A percentile compares a stretch with the other conserved stretches of the same genome.
phyloP scores from a whole-genome alignment of 2,329 filamentous ascomycete genomes.

The Juglanconis juglandina region DNA sequence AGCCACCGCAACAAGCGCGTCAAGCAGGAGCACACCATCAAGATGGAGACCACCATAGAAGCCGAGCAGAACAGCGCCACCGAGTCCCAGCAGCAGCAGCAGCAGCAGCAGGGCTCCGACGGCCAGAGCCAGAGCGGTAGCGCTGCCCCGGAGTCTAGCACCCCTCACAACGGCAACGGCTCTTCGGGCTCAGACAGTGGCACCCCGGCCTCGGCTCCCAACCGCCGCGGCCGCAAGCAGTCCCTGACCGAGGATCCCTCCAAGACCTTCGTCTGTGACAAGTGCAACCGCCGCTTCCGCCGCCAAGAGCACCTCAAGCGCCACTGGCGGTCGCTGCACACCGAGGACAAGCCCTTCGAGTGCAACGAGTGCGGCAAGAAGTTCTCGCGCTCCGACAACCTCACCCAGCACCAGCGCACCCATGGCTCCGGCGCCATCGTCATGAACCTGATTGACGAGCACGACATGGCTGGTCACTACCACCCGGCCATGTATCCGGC shows the following conservation, averaged over 20 bases:
- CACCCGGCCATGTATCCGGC: conserved; percentile 37
- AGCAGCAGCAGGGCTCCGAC: conserved; percentile 32
- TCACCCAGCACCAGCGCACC: conserved; percentile 91
- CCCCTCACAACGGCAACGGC: conserved; percentile 27
- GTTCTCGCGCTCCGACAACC: conserved; percentile 96
- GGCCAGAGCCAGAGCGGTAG: conserved; percentile 24
- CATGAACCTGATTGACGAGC: conserved; percentile 80
- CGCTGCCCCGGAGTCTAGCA: conserved; percentile 30
- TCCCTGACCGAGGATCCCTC: conserved; percentile 95
- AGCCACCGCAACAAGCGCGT: conserved; percentile 55
- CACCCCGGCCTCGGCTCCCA: conserved; percentile 58
- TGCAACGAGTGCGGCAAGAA: conserved; percentile 98
- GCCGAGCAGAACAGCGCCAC: conserved; percentile 25
- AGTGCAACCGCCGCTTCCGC: conserved; percentile 95
- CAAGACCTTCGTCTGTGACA: conserved; percentile 95
- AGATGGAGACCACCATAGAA: conserved; percentile 42
- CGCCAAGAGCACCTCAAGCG: conserved; percentile 98
- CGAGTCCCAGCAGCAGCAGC: conserved; percentile 21
- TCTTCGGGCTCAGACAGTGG: conserved; percentile 34
- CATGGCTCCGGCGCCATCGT: conserved; percentile 87
- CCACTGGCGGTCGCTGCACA: conserved; percentile 97
- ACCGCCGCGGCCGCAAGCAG: conserved; percentile 95
- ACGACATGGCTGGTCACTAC: conserved; percentile 43
- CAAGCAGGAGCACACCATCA: conserved; percentile 49
- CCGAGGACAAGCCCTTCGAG: conserved; percentile 96